A percentile compares a stretch with the other conserved stretches of the same genome.
Evolutionary conservation across 768 basidiomycete genomes (phyloP).

Genomic region (Suillus subaureus): DNA sequence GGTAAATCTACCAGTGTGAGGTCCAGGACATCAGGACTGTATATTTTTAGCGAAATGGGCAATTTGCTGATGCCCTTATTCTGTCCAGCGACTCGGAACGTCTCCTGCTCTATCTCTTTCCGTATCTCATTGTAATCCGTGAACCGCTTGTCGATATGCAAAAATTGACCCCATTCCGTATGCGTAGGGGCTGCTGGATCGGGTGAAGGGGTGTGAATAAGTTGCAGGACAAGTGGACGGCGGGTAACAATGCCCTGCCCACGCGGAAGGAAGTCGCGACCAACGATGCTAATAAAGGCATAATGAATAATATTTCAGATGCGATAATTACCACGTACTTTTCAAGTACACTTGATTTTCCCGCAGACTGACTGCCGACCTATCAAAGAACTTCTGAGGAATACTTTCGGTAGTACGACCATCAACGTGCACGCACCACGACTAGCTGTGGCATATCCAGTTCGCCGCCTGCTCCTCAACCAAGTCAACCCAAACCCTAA

Average conservation of each 20-base stretch:
- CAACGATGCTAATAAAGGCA: conserved; percentile 72
- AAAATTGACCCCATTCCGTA: conserved; percentile 95
- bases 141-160: conserved; percentile 94
- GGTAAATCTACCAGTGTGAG: conserved; percentile 96
- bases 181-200: conserved; percentile 44
- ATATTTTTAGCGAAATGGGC: conserved; percentile 94
- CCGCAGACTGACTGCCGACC: conserved; percentile 97
- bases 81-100: conserved; percentile 95
- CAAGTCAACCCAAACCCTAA: conserved; percentile 9
- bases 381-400: conserved; percentile 31
- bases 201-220: conserved; percentile 85
- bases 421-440: conserved; percentile 58
- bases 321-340: conserved; percentile 60
- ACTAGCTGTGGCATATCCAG: conserved; percentile 92
- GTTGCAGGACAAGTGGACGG: conserved; percentile 91
- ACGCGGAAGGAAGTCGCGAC: conserved; percentile 86
- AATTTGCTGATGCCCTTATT: conserved; percentile 98
- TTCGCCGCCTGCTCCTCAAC: conserved; percentile 65
- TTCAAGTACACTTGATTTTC: conserved; percentile 95
- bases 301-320: conserved; percentile 5
- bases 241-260: conserved; percentile 96
- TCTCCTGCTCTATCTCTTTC: conserved; percentile 97
- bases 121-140: conserved; percentile 96
- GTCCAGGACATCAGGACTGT: conserved; percentile 93
- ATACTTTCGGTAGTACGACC: not conserved